phyloP scores from a whole-genome alignment of 768 basidiomycete genomes.

The Russula foetens region DNA sequence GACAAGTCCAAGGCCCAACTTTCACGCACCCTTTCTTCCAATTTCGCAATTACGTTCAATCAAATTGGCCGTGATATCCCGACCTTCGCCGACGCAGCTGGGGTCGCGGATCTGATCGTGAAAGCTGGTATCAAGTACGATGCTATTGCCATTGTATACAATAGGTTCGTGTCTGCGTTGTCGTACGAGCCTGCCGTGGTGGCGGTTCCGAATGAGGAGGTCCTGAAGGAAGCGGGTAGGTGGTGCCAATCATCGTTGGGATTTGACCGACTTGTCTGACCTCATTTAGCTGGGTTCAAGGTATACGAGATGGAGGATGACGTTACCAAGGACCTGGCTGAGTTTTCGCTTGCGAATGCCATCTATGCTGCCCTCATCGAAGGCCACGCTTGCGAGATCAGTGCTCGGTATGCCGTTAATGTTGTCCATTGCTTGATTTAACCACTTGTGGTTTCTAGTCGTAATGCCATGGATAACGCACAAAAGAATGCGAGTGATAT shows the following conservation, averaged over 20 bases:
- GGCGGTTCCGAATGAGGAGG: slow-evolving; percentile 75
- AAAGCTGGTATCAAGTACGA: slow-evolving; percentile 84
- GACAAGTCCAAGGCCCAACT: slow-evolving; percentile 98
- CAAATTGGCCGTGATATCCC: slow-evolving; percentile 97
- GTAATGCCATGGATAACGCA: slow-evolving; percentile 99
- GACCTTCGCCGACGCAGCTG: slow-evolving; percentile 91
- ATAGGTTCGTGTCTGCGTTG: slow-evolving; percentile 82
- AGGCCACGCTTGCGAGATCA: slow-evolving; percentile 92
- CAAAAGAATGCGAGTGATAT: slow-evolving; percentile 97
- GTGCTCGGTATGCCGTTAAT: slow-evolving; percentile 54
- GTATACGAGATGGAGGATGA: slow-evolving; percentile 98
- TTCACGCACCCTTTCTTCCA: slow-evolving; percentile 49
- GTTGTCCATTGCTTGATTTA: background rate
- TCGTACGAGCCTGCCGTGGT: slow-evolving; percentile 76
- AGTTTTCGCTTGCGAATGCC: slow-evolving; percentile 95
- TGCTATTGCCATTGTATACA: slow-evolving; percentile 71
- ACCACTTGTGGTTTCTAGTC: slow-evolving; percentile 37
- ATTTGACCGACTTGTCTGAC: background rate
- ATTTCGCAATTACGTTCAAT: slow-evolving; percentile 85
- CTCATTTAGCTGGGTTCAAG: slow-evolving; percentile 68
- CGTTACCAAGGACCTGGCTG: slow-evolving; percentile 83
- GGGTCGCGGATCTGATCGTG: slow-evolving; percentile 87
- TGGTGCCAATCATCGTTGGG: slow-evolving; percentile 17
- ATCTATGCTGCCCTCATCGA: slow-evolving; percentile 92
- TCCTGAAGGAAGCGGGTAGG: slow-evolving; percentile 74